These are phyloP conservation scores for Lavandula angustifolia DNA, from an alignment of 257 asterid genomes.

Conservation along the genomic window DNA sequence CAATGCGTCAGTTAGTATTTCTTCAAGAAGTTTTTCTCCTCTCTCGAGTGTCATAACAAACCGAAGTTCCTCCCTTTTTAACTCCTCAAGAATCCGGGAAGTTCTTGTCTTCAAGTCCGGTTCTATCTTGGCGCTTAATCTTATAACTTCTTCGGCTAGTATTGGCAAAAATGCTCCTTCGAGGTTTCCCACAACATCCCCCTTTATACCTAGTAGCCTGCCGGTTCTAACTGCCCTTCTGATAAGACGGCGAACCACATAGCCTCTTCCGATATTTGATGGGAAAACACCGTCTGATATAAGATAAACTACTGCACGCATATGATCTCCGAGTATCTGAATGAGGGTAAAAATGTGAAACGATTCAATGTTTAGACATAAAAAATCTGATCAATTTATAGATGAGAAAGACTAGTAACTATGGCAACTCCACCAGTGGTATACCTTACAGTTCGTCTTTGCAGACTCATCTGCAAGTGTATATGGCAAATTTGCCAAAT, in stretches of 20 bases:
- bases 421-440: constrained; percentile 23
- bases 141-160: constrained; percentile 75
- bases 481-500: constrained; percentile 71
- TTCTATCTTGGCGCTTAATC: constrained; percentile 64
- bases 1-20: constrained; percentile 64
- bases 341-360: constrained; percentile 10
- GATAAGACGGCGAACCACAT: constrained; percentile 90
- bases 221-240: constrained; percentile 89
- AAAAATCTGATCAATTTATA: constrained; percentile 16
- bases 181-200: constrained; percentile 61
- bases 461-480: constrained; percentile 60
- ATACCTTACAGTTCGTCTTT: constrained; percentile 74
- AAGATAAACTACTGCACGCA: constrained; percentile 93
- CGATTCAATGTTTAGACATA: constrained; percentile 24
- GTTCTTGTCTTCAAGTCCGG: constrained; percentile 63
- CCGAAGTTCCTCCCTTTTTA: constrained; percentile 84
- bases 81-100: constrained; percentile 70
- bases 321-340: constrained; percentile 94
- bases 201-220: constrained; percentile 81
- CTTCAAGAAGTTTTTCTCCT: constrained; percentile 90
- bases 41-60: constrained; percentile 85
- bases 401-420: constrained; percentile 16
- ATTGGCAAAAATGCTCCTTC: constrained; percentile 85
- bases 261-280: constrained; percentile 94
- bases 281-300: constrained; percentile 94